Evolutionary conservation across 176 grass and related monocot species (phyloP).

Genomic region (Bonia amplexicaulis): DNA sequence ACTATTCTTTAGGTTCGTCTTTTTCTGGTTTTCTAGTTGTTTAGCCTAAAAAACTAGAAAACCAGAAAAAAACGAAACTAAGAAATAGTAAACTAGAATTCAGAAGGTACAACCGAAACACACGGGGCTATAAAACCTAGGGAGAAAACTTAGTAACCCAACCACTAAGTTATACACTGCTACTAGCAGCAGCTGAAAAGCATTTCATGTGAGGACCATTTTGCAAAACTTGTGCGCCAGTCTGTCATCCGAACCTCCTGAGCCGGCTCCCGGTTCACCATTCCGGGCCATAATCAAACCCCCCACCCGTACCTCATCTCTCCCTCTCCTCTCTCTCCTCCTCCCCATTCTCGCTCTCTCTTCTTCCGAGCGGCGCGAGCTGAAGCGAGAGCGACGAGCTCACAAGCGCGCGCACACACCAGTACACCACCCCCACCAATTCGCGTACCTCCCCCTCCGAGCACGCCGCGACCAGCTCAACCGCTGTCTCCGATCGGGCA

Average conservation of each 20-base stretch:
- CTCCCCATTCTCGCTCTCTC: not conserved
- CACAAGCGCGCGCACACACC: not conserved
- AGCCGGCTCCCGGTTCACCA: conserved; percentile 10
- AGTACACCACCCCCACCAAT: not conserved
- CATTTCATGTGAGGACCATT: too few relatives aligned
- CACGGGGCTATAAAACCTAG: too few relatives aligned
- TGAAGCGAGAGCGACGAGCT: not conserved
- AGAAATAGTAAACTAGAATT: too few relatives aligned
- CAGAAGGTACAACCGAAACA: too few relatives aligned
- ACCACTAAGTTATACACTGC: too few relatives aligned
- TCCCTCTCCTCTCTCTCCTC: not conserved
- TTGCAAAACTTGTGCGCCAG: not conserved
- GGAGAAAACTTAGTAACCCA: too few relatives aligned
- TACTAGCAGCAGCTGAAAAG: not conserved
- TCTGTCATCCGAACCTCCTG: conserved; percentile 46
- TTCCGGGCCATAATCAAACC: conserved; percentile 37
- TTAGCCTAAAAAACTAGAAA: too few relatives aligned
- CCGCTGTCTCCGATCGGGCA: conserved; percentile 21
- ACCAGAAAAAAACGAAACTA: accelerated
- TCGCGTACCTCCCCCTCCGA: not conserved
- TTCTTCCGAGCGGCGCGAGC: conserved; percentile 38
- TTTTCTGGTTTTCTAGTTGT: too few relatives aligned
- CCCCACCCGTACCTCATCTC: not conserved
- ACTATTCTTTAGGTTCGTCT: too few relatives aligned
- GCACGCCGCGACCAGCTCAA: not conserved